A percentile compares a stretch with the other conserved stretches of the same genome.
Conservation (phyloP, 306 rosid species). For the Cyclanthera cordifolia region DNA sequence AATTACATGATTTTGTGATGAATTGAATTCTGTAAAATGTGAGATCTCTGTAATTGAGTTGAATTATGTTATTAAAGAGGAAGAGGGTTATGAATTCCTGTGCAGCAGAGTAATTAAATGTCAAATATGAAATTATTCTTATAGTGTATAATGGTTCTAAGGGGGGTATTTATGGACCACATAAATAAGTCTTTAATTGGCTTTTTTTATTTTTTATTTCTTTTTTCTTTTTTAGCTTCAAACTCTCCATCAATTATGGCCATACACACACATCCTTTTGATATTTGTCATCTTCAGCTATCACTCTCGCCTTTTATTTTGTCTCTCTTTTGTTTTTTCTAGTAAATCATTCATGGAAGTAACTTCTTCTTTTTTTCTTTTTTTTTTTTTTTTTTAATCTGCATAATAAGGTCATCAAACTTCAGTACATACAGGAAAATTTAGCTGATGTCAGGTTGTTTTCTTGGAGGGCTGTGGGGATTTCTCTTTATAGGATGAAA, state of each 20-base stretch:
- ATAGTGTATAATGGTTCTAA: slow-evolving; percentile 2
- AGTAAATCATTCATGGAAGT: too few relatives aligned
- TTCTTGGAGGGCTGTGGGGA: too few relatives aligned
- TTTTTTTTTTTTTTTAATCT: too few relatives aligned
- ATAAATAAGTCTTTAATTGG: slow-evolving; percentile 2
- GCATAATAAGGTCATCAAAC: too few relatives aligned
- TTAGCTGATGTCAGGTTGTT: too few relatives aligned
- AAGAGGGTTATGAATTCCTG: too few relatives aligned
- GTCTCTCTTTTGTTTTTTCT: too few relatives aligned
- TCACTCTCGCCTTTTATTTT: neutral
- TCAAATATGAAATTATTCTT: slow-evolving; percentile 4
- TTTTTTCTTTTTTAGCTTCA: neutral
- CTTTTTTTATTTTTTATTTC: too few relatives aligned
- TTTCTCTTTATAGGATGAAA: neutral
- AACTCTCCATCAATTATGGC: neutral
- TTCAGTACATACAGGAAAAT: too few relatives aligned
- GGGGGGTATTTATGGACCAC: slow-evolving; percentile 4
- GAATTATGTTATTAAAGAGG: too few relatives aligned
- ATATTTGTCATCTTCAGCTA: neutral
- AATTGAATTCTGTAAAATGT: neutral
- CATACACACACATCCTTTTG: neutral
- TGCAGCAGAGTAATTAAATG: neutral
- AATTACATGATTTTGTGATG: neutral
- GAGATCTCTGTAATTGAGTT: neutral
- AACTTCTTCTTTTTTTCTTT: too few relatives aligned